These are phyloP conservation scores for Areca catechu DNA, from an alignment of 176 grass and related monocot species.

Conservation along the genomic window DNA sequence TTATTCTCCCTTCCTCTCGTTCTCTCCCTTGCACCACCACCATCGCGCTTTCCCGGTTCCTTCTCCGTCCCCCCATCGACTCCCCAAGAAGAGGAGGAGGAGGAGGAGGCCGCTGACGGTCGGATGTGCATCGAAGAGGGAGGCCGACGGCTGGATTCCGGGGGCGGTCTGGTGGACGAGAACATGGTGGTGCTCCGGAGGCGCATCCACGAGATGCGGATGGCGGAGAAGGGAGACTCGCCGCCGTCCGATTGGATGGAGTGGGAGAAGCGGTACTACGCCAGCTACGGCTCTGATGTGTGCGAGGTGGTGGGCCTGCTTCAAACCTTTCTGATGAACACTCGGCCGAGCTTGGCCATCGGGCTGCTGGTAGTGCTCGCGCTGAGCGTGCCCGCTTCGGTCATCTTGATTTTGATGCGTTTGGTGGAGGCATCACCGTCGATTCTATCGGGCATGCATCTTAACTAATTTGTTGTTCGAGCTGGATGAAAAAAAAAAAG, in stretches of 20 bases:
- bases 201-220: conserved; percentile 39
- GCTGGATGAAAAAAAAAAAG: no score
- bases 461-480: background rate
- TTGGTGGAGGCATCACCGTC: conserved; percentile 13
- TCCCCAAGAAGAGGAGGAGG: background rate
- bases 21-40: no score
- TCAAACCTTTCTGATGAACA: conserved; percentile 35
- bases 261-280: conserved; percentile 55
- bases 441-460: conserved; percentile 3
- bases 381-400: conserved; percentile 40
- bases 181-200: conserved; percentile 55
- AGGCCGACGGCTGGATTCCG: no score
- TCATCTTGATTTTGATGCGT: conserved; percentile 17
- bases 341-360: conserved; percentile 37
- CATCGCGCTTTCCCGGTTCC: no score
- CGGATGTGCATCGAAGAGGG: no score
- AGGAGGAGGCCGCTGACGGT: background rate
- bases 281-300: conserved; percentile 40
- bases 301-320: conserved; percentile 29
- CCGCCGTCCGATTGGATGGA: conserved; percentile 37
- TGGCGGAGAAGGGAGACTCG: conserved; percentile 31
- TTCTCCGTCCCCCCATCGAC: no score
- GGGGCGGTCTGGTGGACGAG: conserved; percentile 30
- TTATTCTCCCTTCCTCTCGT: no score
- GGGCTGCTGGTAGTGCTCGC: conserved; percentile 33